Conservation (phyloP, 2,329 filamentous ascomycete species). For the Cladosporium sp. region DNA sequence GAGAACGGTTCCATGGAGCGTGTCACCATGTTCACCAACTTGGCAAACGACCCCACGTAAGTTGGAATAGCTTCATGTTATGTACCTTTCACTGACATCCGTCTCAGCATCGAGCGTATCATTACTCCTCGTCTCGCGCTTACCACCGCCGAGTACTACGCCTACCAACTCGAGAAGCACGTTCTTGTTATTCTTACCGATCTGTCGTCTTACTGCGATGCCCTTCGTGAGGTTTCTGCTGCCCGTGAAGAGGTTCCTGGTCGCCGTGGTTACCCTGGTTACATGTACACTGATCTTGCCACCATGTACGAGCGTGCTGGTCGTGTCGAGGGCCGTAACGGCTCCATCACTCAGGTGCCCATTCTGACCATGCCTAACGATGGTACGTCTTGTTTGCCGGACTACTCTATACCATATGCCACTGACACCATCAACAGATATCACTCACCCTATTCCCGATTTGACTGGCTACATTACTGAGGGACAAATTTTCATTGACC, state of each 20-base stretch:
- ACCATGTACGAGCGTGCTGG: slow-evolving; percentile 99
- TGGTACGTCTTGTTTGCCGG: slow-evolving; percentile 51
- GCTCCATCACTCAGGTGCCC: slow-evolving; percentile 97
- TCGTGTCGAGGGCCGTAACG: slow-evolving; percentile 93
- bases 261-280: slow-evolving; percentile 98
- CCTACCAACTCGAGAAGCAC: slow-evolving; percentile 99
- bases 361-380: slow-evolving; percentile 99
- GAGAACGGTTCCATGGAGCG: slow-evolving; percentile 99
- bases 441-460: slow-evolving; percentile 98
- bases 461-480: slow-evolving; percentile 99
- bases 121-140: slow-evolving; percentile 97
- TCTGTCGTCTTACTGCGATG: slow-evolving; percentile 96
- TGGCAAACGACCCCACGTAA: slow-evolving; percentile 97
- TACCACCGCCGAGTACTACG: slow-evolving; percentile 98
- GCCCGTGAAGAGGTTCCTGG: slow-evolving; percentile 98
- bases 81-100: slow-evolving; percentile 20
- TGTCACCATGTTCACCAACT: slow-evolving; percentile 94
- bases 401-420: background rate
- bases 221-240: slow-evolving; percentile 95
- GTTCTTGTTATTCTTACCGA: slow-evolving; percentile 98
- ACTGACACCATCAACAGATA: slow-evolving; percentile 53
- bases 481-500: slow-evolving; percentile 96
- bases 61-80: slow-evolving; percentile 26
- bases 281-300: slow-evolving; percentile 99
- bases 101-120: slow-evolving; percentile 87